phyloP scores from a whole-genome alignment of 108 stramenopile genomes.

The Conticribra guillardii region DNA sequence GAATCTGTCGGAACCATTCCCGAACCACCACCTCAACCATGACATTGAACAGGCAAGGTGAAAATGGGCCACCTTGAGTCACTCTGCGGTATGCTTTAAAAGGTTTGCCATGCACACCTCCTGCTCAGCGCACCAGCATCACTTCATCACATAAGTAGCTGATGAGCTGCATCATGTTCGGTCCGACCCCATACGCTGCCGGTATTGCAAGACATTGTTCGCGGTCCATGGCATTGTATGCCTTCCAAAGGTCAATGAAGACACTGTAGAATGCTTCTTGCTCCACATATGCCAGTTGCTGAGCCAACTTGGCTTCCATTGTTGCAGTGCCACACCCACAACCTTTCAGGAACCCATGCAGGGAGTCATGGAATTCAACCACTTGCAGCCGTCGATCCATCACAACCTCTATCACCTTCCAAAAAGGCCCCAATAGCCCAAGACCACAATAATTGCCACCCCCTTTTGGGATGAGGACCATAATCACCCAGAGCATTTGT shows the following conservation, averaged over 20 bases:
- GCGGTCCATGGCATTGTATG: no score
- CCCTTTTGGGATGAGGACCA: constrained; percentile 25
- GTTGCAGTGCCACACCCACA: no score
- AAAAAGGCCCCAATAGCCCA: constrained; percentile 16
- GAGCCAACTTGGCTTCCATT: no score
- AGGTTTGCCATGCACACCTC: not conserved
- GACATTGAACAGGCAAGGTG: no score
- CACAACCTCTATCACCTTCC: constrained; percentile 15
- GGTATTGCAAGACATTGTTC: no score
- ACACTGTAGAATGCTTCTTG: no score
- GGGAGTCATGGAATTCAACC: constrained; percentile 6
- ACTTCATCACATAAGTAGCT: no score
- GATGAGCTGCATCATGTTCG: not conserved
- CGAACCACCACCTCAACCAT: constrained; percentile 20
- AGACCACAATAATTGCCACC: constrained; percentile 12
- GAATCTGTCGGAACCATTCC: constrained; percentile 8
- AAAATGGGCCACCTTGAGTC: no score
- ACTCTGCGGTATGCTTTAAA: constrained; percentile 11
- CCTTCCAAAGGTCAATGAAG: no score
- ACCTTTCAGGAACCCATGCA: constrained; percentile 3
- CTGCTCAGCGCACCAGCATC: no score
- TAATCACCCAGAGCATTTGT: not conserved
- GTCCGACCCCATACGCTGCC: constrained; percentile 11
- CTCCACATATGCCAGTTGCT: no score
- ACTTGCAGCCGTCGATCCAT: constrained; percentile 11